phyloP scores from a whole-genome alignment of 2,329 filamentous ascomycete genomes.

The Chaetoscypha palmicola region DNA sequence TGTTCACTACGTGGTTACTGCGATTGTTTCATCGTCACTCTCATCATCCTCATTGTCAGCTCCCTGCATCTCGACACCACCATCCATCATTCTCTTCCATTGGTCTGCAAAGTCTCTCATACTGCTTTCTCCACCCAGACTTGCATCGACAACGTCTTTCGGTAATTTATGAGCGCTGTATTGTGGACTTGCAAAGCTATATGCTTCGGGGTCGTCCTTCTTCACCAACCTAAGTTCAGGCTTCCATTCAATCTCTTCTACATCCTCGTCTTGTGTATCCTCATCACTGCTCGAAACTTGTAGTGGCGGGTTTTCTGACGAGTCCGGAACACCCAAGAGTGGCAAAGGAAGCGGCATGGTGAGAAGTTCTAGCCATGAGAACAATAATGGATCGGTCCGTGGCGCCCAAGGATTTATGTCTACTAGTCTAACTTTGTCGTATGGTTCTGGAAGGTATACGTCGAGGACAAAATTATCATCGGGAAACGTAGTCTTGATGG shows the following conservation, averaged over 20 bases:
- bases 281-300: constrained; percentile 33
- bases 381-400: constrained; percentile 81
- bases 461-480: constrained; percentile 85
- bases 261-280: constrained; percentile 35
- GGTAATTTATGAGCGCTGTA: constrained; percentile 96
- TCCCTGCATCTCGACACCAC: constrained; percentile 33
- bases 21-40: constrained; percentile 18
- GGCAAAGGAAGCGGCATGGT: constrained; percentile 57
- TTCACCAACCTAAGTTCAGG: constrained; percentile 79
- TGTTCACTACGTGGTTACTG: no score
- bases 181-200: constrained; percentile 75
- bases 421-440: constrained; percentile 59
- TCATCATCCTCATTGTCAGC: constrained; percentile 36
- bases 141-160: constrained; percentile 77
- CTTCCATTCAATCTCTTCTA: constrained; percentile 49
- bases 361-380: constrained; percentile 83
- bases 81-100: constrained; percentile 56
- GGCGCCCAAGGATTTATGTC: constrained; percentile 95
- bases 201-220: constrained; percentile 80
- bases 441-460: constrained; percentile 74
- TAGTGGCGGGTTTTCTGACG: constrained; percentile 25
- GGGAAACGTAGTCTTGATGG: constrained; percentile 69
- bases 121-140: constrained; percentile 61
- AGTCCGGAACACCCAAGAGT: constrained; percentile 43
- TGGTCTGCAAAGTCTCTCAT: constrained; percentile 73